Evolutionary conservation across 2,329 filamentous ascomycete genomes (phyloP).

Genomic region (Trichoderma koningii): DNA sequence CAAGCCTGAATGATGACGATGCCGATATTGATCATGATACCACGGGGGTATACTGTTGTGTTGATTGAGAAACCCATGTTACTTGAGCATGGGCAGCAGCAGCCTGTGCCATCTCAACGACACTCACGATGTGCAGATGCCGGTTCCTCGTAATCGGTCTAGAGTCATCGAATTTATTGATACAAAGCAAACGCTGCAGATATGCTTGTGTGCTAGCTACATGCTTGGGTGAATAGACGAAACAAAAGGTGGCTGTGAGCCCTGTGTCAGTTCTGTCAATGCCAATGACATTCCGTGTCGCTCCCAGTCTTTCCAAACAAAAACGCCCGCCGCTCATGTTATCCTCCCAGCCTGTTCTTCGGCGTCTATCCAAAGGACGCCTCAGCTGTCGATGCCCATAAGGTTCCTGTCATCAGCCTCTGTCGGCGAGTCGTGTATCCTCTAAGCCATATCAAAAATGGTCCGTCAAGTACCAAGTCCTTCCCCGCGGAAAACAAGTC

Average conservation of each 20-base stretch:
- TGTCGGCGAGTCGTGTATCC: constrained; percentile 4
- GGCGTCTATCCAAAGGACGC: neutral
- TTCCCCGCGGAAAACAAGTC: neutral
- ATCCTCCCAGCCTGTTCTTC: neutral
- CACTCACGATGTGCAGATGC: neutral
- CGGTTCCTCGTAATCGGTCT: neutral
- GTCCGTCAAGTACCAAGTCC: constrained; percentile 7
- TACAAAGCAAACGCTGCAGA: constrained; percentile 26
- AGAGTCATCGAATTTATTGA: neutral
- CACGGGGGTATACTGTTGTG: too few species aligned
- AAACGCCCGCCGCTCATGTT: constrained; percentile 13
- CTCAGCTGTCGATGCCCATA: constrained; percentile 1
- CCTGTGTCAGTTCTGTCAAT: constrained; percentile 11
- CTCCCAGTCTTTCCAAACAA: neutral
- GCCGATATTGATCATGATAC: neutral
- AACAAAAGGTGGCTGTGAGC: constrained; percentile 2
- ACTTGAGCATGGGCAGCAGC: neutral
- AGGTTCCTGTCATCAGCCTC: constrained; percentile 2
- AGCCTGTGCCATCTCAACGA: neutral
- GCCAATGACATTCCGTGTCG: neutral
- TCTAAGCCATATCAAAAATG: constrained; percentile 11
- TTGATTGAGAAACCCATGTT: too few species aligned
- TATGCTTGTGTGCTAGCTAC: constrained; percentile 19
- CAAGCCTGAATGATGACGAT: neutral
- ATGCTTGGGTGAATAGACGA: neutral